These are phyloP conservation scores for Penicillium roqueforti DNA, from an alignment of 495 filamentous ascomycete genomes.

Conservation along the genomic window DNA sequence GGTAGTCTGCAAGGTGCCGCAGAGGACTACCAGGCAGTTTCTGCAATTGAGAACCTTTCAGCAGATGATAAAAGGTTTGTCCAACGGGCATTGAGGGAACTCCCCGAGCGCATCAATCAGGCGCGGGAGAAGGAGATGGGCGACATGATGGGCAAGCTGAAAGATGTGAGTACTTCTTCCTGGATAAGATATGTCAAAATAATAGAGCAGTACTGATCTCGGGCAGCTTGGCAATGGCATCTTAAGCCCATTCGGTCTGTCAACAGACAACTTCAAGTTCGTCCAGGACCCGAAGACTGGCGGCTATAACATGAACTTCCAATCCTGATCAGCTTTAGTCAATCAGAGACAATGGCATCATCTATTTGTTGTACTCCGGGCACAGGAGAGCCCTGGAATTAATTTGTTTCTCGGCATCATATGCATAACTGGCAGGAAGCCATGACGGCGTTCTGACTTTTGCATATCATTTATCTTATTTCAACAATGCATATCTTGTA, in stretches of 20 bases:
- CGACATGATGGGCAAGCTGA: conserved; percentile 97
- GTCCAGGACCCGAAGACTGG: conserved; percentile 84
- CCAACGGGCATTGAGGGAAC: conserved; percentile 54
- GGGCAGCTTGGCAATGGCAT: conserved; percentile 78
- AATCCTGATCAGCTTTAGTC: conserved; percentile 23
- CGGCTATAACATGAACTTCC: conserved; percentile 88
- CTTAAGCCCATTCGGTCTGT: conserved; percentile 87
- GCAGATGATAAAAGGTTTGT: conserved; percentile 63
- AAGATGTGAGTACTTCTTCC: conserved; percentile 57
- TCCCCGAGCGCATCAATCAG: conserved; percentile 64
- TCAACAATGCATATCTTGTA: not conserved
- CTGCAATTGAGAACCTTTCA: conserved; percentile 54
- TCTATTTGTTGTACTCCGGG: not conserved
- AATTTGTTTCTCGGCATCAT: not conserved
- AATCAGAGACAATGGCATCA: not conserved
- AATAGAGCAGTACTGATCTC: conserved; percentile 9
- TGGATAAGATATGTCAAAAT: not conserved
- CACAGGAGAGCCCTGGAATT: not conserved
- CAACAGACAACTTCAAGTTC: conserved; percentile 90
- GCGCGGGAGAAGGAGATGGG: conserved; percentile 82
- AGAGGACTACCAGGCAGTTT: conserved; percentile 66
- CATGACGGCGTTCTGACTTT: conserved; percentile 7
- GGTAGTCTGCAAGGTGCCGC: conserved; percentile 73
- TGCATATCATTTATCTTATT: not conserved
- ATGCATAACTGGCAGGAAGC: conserved; percentile 8